Conservation (phyloP, 108 stramenopile genomes). For the Nitzschia sp. region DNA sequence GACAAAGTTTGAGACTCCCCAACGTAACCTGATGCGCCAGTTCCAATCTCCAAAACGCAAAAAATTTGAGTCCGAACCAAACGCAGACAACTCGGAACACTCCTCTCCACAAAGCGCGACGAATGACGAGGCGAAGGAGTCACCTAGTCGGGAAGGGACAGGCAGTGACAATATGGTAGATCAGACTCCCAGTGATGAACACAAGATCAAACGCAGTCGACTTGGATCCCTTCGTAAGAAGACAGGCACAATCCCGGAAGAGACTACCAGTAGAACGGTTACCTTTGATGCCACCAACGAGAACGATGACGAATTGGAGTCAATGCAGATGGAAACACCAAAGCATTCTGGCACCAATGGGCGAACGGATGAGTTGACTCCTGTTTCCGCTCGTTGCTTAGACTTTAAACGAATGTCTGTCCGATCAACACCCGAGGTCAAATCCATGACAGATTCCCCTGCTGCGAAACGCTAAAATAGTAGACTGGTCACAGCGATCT, state of each 20-base stretch:
- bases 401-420: slow-evolving; percentile 39
- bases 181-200: slow-evolving; percentile 23
- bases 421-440: not conserved
- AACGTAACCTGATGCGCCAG: slow-evolving; percentile 32
- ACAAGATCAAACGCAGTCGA: slow-evolving; percentile 24
- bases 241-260: no score
- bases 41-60: slow-evolving; percentile 45
- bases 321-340: slow-evolving; percentile 3
- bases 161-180: slow-evolving; percentile 12
- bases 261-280: slow-evolving; percentile 28
- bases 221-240: slow-evolving; percentile 22
- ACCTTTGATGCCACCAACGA: slow-evolving; percentile 1
- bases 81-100: not conserved
- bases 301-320: slow-evolving; percentile 4
- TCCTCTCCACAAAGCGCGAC: not conserved
- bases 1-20: slow-evolving; percentile 25
- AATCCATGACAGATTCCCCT: not conserved
- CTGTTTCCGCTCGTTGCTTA: slow-evolving; percentile 46
- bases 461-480: not conserved
- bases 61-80: slow-evolving; percentile 2
- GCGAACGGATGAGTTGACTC: slow-evolving; percentile 30
- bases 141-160: not conserved
- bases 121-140: not conserved
- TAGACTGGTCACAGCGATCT: not conserved
- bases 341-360: not conserved